These are phyloP conservation scores for Pseudogymnoascus verrucosus DNA, from an alignment of 2,329 filamentous ascomycete genomes.

Conservation along the genomic window DNA sequence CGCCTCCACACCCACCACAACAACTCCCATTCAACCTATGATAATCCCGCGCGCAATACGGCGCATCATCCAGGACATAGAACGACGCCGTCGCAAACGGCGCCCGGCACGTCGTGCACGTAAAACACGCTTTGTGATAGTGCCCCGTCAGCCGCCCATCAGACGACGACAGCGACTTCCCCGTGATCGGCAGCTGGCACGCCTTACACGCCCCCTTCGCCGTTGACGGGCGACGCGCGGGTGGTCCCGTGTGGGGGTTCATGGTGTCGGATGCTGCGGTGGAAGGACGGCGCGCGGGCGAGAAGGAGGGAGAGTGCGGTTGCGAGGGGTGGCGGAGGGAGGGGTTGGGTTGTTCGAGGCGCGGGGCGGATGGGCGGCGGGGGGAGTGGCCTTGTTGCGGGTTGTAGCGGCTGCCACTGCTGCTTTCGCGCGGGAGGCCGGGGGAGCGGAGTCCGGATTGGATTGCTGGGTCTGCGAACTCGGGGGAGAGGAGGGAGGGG, in stretches of 20 bases:
- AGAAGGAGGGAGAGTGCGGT: not conserved
- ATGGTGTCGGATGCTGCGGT: not conserved
- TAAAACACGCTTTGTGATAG: conserved; percentile 93
- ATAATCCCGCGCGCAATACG: conserved; percentile 89
- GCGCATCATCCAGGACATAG: conserved; percentile 79
- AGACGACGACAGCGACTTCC: conserved; percentile 88
- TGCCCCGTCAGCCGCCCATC: conserved; percentile 86
- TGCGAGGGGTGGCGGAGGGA: conserved; percentile 12
- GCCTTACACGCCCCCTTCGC: conserved; percentile 66
- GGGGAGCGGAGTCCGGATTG: conserved; percentile 33
- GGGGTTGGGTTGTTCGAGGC: conserved; percentile 9
- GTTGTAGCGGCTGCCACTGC: conserved; percentile 9
- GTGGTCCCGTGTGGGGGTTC: conserved; percentile 15
- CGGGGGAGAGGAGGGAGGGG: conserved; percentile 24
- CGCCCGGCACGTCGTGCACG: conserved; percentile 73
- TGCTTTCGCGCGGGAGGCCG: conserved; percentile 12
- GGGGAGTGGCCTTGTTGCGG: conserved; percentile 5
- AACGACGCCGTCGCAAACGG: conserved; percentile 85
- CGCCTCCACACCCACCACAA: conserved; percentile 68
- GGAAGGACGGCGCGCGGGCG: not conserved
- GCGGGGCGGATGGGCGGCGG: not conserved
- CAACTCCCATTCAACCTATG: conserved; percentile 84
- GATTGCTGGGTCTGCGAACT: conserved; percentile 40
- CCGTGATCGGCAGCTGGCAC: conserved; percentile 69
- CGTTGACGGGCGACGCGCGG: conserved; percentile 16